These are phyloP conservation scores for Hevea brasiliensis DNA, from an alignment of 345 rosid species.

Conservation along the genomic window DNA sequence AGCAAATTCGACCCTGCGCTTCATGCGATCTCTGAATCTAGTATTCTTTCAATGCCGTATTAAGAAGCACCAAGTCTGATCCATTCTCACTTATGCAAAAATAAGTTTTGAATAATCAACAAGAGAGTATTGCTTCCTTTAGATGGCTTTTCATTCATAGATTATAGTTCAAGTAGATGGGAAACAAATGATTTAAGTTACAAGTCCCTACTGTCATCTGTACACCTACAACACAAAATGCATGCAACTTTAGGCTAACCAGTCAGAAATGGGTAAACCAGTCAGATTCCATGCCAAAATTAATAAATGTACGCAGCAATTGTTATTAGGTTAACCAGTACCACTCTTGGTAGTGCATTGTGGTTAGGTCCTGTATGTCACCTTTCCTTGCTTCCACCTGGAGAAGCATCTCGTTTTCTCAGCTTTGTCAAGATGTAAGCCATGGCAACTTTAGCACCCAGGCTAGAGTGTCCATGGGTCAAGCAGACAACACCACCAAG, in stretches of 20 bases:
- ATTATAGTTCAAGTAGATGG: too few species aligned
- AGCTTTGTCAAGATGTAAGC: conserved; percentile 79
- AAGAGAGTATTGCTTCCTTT: background rate
- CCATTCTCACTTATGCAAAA: background rate
- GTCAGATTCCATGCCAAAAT: conserved; percentile 4
- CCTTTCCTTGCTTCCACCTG: conserved; percentile 36
- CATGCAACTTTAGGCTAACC: too few species aligned
- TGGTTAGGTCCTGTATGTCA: conserved; percentile 9
- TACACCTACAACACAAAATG: background rate
- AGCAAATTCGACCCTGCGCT: too few species aligned
- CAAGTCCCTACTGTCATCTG: background rate
- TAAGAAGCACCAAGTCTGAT: background rate
- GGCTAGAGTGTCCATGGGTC: conserved; percentile 64
- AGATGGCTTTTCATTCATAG: background rate
- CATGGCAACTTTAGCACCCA: conserved; percentile 82
- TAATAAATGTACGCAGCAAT: background rate
- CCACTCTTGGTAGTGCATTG: background rate
- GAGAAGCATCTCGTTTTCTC: conserved; percentile 48
- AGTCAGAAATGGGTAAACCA: background rate
- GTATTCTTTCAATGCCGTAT: too few species aligned
- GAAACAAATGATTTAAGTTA: background rate
- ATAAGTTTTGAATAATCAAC: background rate
- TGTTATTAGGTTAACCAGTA: background rate
- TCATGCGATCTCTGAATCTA: too few species aligned
- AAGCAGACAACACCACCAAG: conserved; percentile 74